Conservation (phyloP, 2,329 filamentous ascomycete genomes). For the Tolypocladium guangdongense region DNA sequence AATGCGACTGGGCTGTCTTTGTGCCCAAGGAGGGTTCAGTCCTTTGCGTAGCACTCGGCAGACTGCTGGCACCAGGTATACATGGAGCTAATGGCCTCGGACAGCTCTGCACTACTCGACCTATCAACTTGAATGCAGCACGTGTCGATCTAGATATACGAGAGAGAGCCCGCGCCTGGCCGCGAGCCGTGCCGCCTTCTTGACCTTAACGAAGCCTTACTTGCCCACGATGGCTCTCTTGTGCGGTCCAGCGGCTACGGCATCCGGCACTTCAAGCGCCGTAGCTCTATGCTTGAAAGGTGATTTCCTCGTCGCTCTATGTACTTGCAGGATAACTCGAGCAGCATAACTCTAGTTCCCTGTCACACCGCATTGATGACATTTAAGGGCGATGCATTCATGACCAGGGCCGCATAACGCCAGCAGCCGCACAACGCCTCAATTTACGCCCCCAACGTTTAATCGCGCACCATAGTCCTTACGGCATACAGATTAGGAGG, state of each 20-base stretch:
- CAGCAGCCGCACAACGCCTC: too few species aligned
- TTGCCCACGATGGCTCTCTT: neutral
- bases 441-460: too few species aligned
- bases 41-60: neutral
- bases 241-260: neutral
- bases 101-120: constrained; percentile 2
- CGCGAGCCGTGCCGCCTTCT: constrained; percentile 3
- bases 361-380: too few species aligned
- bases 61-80: constrained; percentile 1
- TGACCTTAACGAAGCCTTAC: neutral
- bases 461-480: too few species aligned
- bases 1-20: neutral
- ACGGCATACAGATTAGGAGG: too few species aligned
- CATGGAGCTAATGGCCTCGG: constrained; percentile 4
- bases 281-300: constrained; percentile 11
- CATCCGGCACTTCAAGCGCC: constrained; percentile 2
- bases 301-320: constrained; percentile 19
- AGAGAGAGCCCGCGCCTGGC: constrained; percentile 5
- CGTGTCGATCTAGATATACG: constrained; percentile 17
- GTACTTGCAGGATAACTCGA: too few species aligned
- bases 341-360: too few species aligned
- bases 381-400: too few species aligned
- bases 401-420: too few species aligned
- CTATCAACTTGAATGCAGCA: constrained; percentile 5
- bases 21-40: neutral